Evolutionary conservation across 306 rosid species (phyloP).

Genomic region (Cucumis melo): DNA sequence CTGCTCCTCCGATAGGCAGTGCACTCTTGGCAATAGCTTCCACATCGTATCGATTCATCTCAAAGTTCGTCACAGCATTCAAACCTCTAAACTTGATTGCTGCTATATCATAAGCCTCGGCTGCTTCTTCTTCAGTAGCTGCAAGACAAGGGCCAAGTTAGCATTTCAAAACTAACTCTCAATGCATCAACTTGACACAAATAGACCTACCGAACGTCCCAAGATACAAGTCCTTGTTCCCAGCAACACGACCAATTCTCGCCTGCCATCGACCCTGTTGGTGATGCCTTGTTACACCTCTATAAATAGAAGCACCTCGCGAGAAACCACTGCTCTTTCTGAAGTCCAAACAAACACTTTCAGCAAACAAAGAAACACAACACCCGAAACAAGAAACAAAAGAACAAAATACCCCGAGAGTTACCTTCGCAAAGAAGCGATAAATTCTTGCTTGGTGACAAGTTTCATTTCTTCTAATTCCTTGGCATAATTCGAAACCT

Average conservation of each 20-base stretch:
- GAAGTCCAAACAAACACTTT: background rate
- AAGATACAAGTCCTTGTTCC: constrained; percentile 85
- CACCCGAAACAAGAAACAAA: background rate
- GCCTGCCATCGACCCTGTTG: constrained; percentile 99
- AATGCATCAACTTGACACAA: background rate
- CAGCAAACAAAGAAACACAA: background rate
- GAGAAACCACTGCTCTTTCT: constrained; percentile 99
- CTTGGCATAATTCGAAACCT: constrained; percentile 60
- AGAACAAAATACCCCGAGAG: background rate
- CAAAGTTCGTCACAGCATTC: constrained; percentile 87
- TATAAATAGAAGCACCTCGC: constrained; percentile 82
- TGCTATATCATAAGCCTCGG: constrained; percentile 90
- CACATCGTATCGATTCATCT: constrained; percentile 86
- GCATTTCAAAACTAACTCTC: background rate
- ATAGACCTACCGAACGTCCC: constrained; percentile 70
- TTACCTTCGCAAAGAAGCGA: constrained; percentile 88
- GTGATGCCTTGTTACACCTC: constrained; percentile 99
- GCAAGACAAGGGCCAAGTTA: constrained; percentile 2
- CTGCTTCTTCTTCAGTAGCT: constrained; percentile 98
- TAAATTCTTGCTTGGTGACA: constrained; percentile 87
- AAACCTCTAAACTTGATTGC: constrained; percentile 89
- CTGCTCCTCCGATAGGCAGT: constrained; percentile 86
- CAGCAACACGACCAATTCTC: constrained; percentile 97
- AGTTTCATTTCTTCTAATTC: constrained; percentile 90
- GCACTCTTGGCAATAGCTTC: constrained; percentile 70